Evolutionary conservation across 257 asterid species (phyloP).

Genomic region (Solanum habrochaites): DNA sequence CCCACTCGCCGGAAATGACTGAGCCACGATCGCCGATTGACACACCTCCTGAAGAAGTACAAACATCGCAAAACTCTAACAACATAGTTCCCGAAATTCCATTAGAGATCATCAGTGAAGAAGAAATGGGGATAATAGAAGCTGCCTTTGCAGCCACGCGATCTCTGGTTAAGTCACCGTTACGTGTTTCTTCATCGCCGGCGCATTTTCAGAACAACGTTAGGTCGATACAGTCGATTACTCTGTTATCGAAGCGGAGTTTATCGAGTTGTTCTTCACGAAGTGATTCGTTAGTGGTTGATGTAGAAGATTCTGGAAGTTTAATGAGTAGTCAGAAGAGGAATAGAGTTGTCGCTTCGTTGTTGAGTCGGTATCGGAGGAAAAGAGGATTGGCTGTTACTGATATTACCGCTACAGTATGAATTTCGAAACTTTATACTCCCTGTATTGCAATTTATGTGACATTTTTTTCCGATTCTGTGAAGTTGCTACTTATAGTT

Average conservation of each 20-base stretch:
- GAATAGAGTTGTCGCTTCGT: slow-evolving; percentile 26
- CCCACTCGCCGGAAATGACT: slow-evolving; percentile 26
- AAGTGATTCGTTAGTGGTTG: slow-evolving; percentile 12
- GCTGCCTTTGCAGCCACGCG: slow-evolving; percentile 55
- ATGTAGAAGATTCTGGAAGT: slow-evolving; percentile 56
- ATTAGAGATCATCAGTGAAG: slow-evolving; percentile 48
- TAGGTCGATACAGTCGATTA: slow-evolving; percentile 40
- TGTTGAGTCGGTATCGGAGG: slow-evolving; percentile 53
- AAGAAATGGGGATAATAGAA: slow-evolving; percentile 76
- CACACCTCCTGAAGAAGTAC: slow-evolving; percentile 10
- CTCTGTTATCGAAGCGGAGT: slow-evolving; percentile 49
- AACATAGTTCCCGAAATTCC: slow-evolving; percentile 31
- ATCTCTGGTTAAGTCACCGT: not conserved
- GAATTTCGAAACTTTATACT: not conserved
- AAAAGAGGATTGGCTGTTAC: slow-evolving; percentile 65
- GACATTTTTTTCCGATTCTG: not conserved
- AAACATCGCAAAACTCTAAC: not conserved
- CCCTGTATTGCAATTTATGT: not conserved
- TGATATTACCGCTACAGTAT: slow-evolving; percentile 76
- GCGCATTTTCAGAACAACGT: slow-evolving; percentile 11
- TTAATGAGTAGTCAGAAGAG: slow-evolving; percentile 23
- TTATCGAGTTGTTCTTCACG: slow-evolving; percentile 27
- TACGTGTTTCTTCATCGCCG: slow-evolving; percentile 1
- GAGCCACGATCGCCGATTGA: slow-evolving; percentile 24
- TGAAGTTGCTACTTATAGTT: not conserved